Evolutionary conservation across 306 rosid species (phyloP).

Genomic region (Begonia loranthoides): DNA sequence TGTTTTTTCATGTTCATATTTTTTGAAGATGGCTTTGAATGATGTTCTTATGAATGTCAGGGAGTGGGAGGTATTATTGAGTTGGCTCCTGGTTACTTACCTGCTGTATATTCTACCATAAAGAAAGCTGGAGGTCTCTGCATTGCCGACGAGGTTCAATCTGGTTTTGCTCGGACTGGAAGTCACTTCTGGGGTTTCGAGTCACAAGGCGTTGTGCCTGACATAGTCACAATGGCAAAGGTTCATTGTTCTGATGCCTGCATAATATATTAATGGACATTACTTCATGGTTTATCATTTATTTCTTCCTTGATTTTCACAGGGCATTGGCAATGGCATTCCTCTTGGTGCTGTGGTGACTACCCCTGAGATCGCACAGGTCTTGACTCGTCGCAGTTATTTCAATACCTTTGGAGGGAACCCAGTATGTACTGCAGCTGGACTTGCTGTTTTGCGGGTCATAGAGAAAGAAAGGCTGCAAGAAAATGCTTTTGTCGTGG

Average conservation of each 20-base stretch:
- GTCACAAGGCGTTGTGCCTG: constrained; percentile 87
- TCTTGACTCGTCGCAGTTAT: constrained; percentile 58
- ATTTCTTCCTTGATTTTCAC: constrained; percentile 15
- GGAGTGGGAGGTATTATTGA: constrained; percentile 92
- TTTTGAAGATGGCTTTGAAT: not conserved
- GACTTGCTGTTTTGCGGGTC: constrained; percentile 74
- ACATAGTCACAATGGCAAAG: constrained; percentile 94
- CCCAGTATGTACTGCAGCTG: constrained; percentile 88
- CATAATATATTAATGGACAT: no score
- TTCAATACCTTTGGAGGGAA: constrained; percentile 94
- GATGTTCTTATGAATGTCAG: constrained; percentile 16
- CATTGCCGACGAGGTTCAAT: constrained; percentile 88
- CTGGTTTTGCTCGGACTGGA: constrained; percentile 85
- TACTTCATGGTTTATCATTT: not conserved
- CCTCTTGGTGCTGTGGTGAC: constrained; percentile 97
- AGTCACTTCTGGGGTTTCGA: constrained; percentile 93
- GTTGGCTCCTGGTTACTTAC: constrained; percentile 83
- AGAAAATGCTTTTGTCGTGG: constrained; percentile 64
- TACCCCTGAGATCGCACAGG: constrained; percentile 81
- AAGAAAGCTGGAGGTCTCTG: constrained; percentile 86
- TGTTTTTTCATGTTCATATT: not conserved
- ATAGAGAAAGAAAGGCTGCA: constrained; percentile 87
- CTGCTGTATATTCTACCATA: constrained; percentile 39
- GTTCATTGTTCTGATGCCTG: constrained; percentile 15
- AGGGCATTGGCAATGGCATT: constrained; percentile 97